Evolutionary conservation across 2,329 filamentous ascomycete species (phyloP).

Genomic region (Aspergillus unguis): DNA sequence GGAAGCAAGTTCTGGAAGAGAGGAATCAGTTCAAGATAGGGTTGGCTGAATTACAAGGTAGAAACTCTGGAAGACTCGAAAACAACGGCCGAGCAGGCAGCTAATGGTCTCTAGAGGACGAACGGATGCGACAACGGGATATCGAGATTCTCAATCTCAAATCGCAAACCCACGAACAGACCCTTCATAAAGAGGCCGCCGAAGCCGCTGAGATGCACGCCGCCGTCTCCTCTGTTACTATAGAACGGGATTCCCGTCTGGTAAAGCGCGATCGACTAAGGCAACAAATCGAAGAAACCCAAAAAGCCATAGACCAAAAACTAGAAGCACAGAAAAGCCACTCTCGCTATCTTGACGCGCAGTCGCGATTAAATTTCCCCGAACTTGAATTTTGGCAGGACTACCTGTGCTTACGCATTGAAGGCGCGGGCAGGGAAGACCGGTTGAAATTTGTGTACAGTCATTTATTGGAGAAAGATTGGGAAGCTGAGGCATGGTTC

Average conservation of each 20-base stretch:
- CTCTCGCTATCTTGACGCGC: constrained; percentile 72
- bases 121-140: constrained; percentile 82
- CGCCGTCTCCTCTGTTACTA: constrained; percentile 55
- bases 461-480: constrained; percentile 80
- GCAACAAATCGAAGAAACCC: constrained; percentile 52
- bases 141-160: constrained; percentile 70
- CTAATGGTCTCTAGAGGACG: constrained; percentile 64
- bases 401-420: constrained; percentile 82
- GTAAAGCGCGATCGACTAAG: constrained; percentile 55
- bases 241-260: constrained; percentile 55
- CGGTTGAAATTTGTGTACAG: constrained; percentile 86
- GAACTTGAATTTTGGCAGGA: constrained; percentile 96
- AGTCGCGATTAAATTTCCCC: constrained; percentile 83
- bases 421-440: constrained; percentile 80
- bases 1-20: constrained; percentile 87
- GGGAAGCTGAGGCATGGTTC: constrained; percentile 89
- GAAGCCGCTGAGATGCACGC: constrained; percentile 62
- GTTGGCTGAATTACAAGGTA: constrained; percentile 79
- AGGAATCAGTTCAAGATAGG: constrained; percentile 91
- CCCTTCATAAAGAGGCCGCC: constrained; percentile 57
- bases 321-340: constrained; percentile 46
- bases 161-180: constrained; percentile 54
- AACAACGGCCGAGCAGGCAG: not conserved
- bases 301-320: constrained; percentile 45
- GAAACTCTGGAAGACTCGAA: not conserved